Conservation (phyloP, 352 stramenopile genomes). For the Phytophthora kernoviae region DNA sequence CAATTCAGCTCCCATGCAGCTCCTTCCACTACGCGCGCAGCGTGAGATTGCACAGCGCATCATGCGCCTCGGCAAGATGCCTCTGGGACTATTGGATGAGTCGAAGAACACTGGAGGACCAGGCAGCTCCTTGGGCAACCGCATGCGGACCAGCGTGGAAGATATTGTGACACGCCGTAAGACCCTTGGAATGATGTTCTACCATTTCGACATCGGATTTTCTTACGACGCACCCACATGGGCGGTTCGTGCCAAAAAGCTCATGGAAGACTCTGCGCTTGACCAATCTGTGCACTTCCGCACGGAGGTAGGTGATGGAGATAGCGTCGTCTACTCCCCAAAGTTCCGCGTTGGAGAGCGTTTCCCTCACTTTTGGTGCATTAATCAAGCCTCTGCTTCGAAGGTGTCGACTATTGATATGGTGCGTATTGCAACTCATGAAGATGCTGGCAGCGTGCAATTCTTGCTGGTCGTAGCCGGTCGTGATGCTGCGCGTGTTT, state of each 20-base stretch:
- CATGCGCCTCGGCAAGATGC: conserved; percentile 74
- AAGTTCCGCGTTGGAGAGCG: conserved; percentile 57
- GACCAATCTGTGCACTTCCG: conserved; percentile 56
- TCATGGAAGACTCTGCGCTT: conserved; percentile 67
- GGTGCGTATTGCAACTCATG: conserved; percentile 16
- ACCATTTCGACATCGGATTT: conserved; percentile 87
- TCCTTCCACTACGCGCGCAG: conserved; percentile 55
- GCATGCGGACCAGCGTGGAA: conserved; percentile 61
- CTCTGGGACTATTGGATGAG: conserved; percentile 59
- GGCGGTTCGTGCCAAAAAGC: conserved; percentile 43
- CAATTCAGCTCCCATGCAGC: conserved; percentile 69
- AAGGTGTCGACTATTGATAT: conserved; percentile 65
- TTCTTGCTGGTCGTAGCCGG: conserved; percentile 63
- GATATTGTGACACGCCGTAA: conserved; percentile 59
- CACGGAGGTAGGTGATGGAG: conserved; percentile 12
- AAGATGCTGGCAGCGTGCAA: conserved; percentile 34
- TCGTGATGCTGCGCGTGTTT: conserved; percentile 24
- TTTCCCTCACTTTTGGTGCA: conserved; percentile 76
- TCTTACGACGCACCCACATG: conserved; percentile 68
- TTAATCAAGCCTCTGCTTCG: conserved; percentile 1
- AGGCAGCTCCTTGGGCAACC: conserved; percentile 54
- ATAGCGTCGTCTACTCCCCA: conserved; percentile 46
- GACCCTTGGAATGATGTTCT: conserved; percentile 86
- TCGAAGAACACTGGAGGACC: conserved; percentile 24
- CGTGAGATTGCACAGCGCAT: conserved; percentile 67